phyloP scores from a whole-genome alignment of 768 basidiomycete genomes.

The Chalciporus pseudorubinellus region DNA sequence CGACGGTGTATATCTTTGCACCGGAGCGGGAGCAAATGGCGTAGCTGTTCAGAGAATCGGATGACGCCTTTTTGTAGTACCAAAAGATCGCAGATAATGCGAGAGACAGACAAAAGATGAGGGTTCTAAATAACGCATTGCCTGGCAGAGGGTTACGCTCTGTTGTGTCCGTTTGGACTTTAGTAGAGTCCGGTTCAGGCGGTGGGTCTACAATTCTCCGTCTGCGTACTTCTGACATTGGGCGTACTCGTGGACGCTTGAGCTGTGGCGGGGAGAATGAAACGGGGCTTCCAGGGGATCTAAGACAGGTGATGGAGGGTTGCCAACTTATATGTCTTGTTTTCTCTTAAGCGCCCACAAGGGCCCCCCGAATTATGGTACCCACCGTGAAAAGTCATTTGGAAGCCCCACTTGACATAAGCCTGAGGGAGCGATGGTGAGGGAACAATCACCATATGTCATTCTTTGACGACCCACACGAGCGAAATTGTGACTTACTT shows the following conservation, averaged over 20 bases:
- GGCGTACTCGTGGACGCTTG: neutral
- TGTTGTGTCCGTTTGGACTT: neutral
- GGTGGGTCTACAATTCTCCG: conserved; percentile 2
- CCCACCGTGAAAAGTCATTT: no score
- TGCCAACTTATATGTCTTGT: no score
- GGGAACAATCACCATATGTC: no score
- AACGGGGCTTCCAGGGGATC: neutral
- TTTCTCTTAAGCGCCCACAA: no score
- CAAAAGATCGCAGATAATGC: conserved; percentile 11
- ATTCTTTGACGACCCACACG: no score
- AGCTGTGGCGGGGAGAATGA: neutral
- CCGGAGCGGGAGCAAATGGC: conserved; percentile 60
- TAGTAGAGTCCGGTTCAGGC: neutral
- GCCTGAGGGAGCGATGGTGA: no score
- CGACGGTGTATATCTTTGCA: conserved; percentile 64
- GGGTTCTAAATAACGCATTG: neutral
- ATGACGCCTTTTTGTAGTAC: neutral
- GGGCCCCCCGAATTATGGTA: no score
- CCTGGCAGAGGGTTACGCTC: neutral
- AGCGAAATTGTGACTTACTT: no score
- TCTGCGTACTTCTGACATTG: conserved; percentile 11
- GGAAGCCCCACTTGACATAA: no score
- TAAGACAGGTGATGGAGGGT: no score
- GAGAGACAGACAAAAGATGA: conserved; percentile 10
- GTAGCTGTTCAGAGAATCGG: conserved; percentile 38